These are phyloP conservation scores for Pisolithus tinctorius DNA, from an alignment of 768 basidiomycete genomes.

Conservation along the genomic window DNA sequence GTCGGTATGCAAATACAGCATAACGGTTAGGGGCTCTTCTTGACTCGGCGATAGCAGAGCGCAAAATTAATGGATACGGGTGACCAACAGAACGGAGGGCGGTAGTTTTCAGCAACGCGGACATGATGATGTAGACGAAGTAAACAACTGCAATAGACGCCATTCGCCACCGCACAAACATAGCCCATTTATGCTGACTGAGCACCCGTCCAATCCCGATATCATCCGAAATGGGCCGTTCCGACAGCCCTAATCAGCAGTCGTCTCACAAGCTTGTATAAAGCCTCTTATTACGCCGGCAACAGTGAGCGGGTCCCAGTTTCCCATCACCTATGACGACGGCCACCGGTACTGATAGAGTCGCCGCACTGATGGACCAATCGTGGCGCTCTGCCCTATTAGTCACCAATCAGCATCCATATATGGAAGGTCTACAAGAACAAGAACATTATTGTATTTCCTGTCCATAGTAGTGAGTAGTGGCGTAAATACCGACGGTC, in stretches of 20 bases:
- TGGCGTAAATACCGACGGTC: too few species aligned
- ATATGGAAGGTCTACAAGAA: slow-evolving; percentile 7
- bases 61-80: slow-evolving; percentile 3
- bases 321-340: background rate
- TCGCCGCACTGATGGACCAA: background rate
- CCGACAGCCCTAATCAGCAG: background rate
- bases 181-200: slow-evolving; percentile 15
- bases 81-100: slow-evolving; percentile 5
- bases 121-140: slow-evolving; percentile 1
- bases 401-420: slow-evolving; percentile 2
- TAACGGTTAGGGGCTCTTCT: slow-evolving; percentile 1
- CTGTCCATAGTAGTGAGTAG: background rate
- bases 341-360: too few species aligned
- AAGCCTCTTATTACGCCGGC: background rate
- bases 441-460: background rate
- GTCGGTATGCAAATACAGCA: slow-evolving; percentile 1
- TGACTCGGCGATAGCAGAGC: slow-evolving; percentile 8
- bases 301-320: background rate
- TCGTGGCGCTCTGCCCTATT: background rate
- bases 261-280: background rate
- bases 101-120: slow-evolving; percentile 2
- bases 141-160: background rate
- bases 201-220: slow-evolving; percentile 20
- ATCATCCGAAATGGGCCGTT: slow-evolving; percentile 9
- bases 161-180: background rate